Base-by-base conservation (phyloP, 1,139 yeast species). In the Wickerhamomyces sp. region DNA sequence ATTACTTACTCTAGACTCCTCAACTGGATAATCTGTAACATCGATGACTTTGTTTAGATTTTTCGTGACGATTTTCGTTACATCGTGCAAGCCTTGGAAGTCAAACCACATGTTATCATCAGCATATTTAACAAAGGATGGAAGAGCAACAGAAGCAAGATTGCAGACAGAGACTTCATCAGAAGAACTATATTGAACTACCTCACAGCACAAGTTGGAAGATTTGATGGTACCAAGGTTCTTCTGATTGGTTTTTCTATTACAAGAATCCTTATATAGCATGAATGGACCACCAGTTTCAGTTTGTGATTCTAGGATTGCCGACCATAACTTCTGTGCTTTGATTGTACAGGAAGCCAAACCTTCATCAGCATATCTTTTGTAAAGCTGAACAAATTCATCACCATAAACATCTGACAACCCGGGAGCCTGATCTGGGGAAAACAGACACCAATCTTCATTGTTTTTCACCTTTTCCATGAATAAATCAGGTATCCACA, bases 281-380 rank as follows among this genome's bases (percentile, higher is more conserved):
- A 88, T 86, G 70, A 86, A 88, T 31, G 96, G 96, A 58, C 88
- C 86, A 59, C 96, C 96, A 32, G 96, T 88, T 71, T 88, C 96
- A 40, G 91, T 85, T 69, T 88, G 96, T 27, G 95, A 84, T 64
- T 87, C 95, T 52, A 88, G 72, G 51, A 88, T 86, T 42, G 90
- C 81, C 57, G 83, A 78, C 96, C 96, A 88, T 50, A 88, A 74
- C 67, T 84, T 85, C 68, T 87, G 95, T 14, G 96, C 96, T 66
- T 84, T 84, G 58, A 88, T 70, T 34, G 79, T 75, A 58, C 73
- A 72, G 61, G 78, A 71, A 39, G 88, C 89, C 49, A 75, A 72
- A 40, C 79, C 80, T 58, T 79, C 81, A 39, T 68, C 60, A 68
- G 86, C 96, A 63, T 88, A 89, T 56, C 68, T 71, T 55, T 78